Base-by-base conservation (phyloP, 306 rosid species). In the Echinosophora koreensis region DNA sequence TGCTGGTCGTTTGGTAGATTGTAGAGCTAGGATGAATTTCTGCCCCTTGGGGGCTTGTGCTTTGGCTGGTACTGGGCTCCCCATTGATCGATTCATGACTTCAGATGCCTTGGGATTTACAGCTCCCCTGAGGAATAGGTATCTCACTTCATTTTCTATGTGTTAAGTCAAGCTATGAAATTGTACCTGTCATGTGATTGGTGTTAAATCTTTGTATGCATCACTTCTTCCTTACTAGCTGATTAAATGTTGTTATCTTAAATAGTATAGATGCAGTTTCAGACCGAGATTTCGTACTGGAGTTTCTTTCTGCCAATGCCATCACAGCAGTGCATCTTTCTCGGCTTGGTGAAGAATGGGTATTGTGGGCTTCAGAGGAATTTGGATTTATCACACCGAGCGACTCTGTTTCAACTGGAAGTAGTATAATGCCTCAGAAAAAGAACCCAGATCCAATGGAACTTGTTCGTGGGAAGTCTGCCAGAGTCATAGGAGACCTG, bases 371-470 rank as follows among this genome's bases (percentile, higher is more conserved):
- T 68, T 89, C 99, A 0, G 97, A 95, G 84, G 99, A 95, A 80
- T 92, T 95, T 78, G 99, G 99, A 73, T 95, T 95, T 73, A 79
- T 95, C 80, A 90, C 92, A 5, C 97, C 99, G 56, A 91, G 94
- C 50, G 99, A 95, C 69, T 82, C 97, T 44, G 97, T 95, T 82
- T 95, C 97, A 59, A 95, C 97, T 12, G 99, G 97, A 54, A 95
- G 97, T 80, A 95, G 99, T 58, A 95, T 95, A 75, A 95, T 95
- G 99, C 99, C 99, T 84, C 99, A 95, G 89, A 92, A 95, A 84
- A 95, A 95, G 85, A 95, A 95, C 69, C 99, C 97, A 32, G 99
- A 90, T 81, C 99, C 99, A 54, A 95, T 95, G 99, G 99, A 92
- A 84, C 99, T 95, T 71, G 97, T 95, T 54, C 99, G 99, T 55